Evolutionary conservation across 225 moss, liverwort and hornwort genomes (phyloP).

Genomic region (Physcomitrium patens): DNA sequence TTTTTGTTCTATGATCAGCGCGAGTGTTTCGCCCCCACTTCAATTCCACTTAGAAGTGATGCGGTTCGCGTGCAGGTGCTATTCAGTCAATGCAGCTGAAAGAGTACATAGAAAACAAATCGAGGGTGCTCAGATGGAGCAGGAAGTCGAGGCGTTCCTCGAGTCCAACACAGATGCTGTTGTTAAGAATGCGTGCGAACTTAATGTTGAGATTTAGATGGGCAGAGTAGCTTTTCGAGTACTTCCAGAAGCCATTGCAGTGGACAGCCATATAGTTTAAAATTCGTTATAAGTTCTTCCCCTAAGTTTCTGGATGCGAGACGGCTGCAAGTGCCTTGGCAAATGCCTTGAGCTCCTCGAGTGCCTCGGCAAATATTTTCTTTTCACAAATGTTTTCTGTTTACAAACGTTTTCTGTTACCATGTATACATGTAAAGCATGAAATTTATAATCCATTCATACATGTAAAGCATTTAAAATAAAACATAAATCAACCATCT

Average conservation of each 20-base stretch:
- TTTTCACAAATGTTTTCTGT: too few relatives aligned
- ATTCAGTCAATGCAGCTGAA: conserved; percentile 79
- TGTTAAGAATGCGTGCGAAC: conserved; percentile 73
- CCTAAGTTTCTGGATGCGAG: too few relatives aligned
- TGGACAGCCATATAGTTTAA: conserved; percentile 56
- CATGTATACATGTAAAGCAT: too few relatives aligned
- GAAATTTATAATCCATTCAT: too few relatives aligned
- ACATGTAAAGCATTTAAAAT: too few relatives aligned
- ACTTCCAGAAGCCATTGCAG: conserved; percentile 60
- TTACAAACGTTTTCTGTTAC: too few relatives aligned
- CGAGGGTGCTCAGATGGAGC: conserved; percentile 50
- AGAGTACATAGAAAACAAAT: conserved; percentile 65
- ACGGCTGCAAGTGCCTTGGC: too few relatives aligned
- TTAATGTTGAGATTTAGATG: conserved; percentile 86
- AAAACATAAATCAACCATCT: too few relatives aligned
- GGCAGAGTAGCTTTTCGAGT: too few relatives aligned
- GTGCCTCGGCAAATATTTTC: too few relatives aligned
- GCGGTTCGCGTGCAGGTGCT: conserved; percentile 48
- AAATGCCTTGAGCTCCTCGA: too few relatives aligned
- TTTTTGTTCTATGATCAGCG: conserved; percentile 32
- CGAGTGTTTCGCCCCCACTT: conserved; percentile 32
- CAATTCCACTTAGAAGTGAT: conserved; percentile 35
- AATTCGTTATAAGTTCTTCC: too few relatives aligned
- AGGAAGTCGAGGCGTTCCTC: conserved; percentile 50
- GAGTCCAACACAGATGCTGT: conserved; percentile 58